phyloP scores from a whole-genome alignment of 78 protist genomes.

The Dictyostelium brefeldianum region DNA sequence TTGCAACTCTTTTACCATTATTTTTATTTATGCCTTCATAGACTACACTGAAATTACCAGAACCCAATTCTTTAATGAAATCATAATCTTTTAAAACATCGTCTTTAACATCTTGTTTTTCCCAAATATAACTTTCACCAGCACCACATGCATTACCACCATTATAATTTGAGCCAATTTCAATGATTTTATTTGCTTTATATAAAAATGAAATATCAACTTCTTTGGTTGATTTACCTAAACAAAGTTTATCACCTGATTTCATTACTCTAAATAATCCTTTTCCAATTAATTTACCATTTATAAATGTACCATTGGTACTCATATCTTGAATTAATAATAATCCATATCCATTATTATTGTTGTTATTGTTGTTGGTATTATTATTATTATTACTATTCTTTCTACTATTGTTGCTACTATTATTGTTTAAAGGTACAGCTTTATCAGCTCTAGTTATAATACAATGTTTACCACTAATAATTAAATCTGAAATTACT shows the following conservation, averaged over 20 bases:
- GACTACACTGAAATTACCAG: conserved; percentile 39
- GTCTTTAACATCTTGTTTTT: conserved; percentile 1
- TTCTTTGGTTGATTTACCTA: conserved; percentile 17
- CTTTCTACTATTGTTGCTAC: too few relatives aligned
- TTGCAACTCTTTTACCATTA: conserved; percentile 15
- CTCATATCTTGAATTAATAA: conserved; percentile 5
- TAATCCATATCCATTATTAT: not conserved
- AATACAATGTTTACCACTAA: conserved; percentile 36
- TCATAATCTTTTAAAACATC: conserved; percentile 50
- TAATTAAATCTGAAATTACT: conserved; percentile 4
- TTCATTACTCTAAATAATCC: not conserved
- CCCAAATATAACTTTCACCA: not conserved
- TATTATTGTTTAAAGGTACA: too few relatives aligned
- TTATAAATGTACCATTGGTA: conserved; percentile 37
- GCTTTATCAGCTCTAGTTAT: not conserved
- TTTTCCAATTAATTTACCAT: conserved; percentile 43
- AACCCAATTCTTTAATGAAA: conserved; percentile 52
- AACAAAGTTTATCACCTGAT: conserved; percentile 4
- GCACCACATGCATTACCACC: not conserved
- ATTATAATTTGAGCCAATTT: not conserved
- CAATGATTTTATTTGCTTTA: not conserved
- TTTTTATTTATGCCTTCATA: conserved; percentile 43
- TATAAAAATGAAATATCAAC: conserved; percentile 14
- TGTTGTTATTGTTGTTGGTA: not conserved
- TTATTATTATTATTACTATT: not conserved